Base-by-base conservation (phyloP, 768 basidiomycete genomes). In the Hirschioporus abietinus region DNA sequence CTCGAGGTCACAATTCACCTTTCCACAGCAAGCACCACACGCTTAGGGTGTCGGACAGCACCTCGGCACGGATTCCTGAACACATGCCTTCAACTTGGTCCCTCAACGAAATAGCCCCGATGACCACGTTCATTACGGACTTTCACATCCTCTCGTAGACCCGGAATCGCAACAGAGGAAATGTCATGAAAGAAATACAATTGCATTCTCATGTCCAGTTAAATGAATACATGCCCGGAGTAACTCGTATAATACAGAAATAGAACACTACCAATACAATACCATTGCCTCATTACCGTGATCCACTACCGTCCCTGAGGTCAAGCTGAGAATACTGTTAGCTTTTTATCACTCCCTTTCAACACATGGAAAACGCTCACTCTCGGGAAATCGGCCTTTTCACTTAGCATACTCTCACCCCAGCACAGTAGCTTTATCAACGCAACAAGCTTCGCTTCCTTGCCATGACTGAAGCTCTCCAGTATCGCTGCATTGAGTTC, bases 401-500 rank as follows among this genome's bases (percentile, higher is more conserved):
- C 91, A 66, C 84, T 84, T 70, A 96, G 76, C 82, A 90, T 78
- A 63, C 80, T 82, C 79, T 96, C 95, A 0, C 93, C 95, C 95
- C 95, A 99, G 60, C 85, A 86, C 71, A 96, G 80, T 71, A 97
- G 80, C 78, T 91, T 88, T 76, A 98, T 77, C 74, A 98, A 74
- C 20, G 88, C 88, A 30, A 90, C 86, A 63, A 98, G 78, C 78
- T 96, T 97, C 66, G 96, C 93, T 75, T 96, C 93, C 74, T 91
- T 91, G 0, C 95, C 94, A 72, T 98, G 93, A 70, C 94, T 92
- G 68, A 95, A 81, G 72, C 90, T 92, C 72, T 95, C 93, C 74
- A 99, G 79, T 65, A 99, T 96, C 35, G 96, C 96, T 0, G 93
- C 91, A 74, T 99, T 99, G 74, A 99, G 88, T 78, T 96, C 94